Evolutionary conservation across 2,329 filamentous ascomycete species (phyloP), one percentile per base, ranked within the genome.

Genomic region (Xenosphaeropsis pyriputrescens): DNA sequence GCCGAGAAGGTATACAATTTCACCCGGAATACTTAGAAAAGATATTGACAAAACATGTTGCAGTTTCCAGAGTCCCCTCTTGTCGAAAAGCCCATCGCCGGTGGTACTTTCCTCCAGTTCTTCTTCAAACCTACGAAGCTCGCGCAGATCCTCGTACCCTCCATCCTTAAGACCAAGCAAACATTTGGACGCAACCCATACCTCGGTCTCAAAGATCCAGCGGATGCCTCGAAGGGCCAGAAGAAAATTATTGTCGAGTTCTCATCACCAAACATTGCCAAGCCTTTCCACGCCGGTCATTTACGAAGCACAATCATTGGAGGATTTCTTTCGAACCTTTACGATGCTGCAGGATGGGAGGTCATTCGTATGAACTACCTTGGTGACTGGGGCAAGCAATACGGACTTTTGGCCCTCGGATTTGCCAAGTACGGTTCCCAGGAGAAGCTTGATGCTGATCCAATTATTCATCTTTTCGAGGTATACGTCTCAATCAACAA

Each of bases 261-360:
- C 58, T 85, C 79, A 6, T 86, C 80, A 6, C 84, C 85, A 36
- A 91, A 91, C 56, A 86, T 91, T 42, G 84, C 84, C 34, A 89
- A 89, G 60, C 83, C 79, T 16, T 85, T 86, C 58, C 76, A 83
- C 51, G 78, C 77, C 16, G 77, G 76, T 5, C 80, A 88, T 60
- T 62, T 86, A 47, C 68, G 80, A 49, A 83, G 77, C 50, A 86
- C 81, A 36, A 83, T 86, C 45, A 80, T 85, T 40, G 80, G 81
- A 32, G 77, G 76, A 19, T 84, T 82, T 55, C 59, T 85, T 15
- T 64, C 75, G 16, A 84, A 84, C 49, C 54, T 85, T 2, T 81
- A 85, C 52, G 65, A 77, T 48, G 64, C 58, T 14, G 72, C 74
- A 36, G 81, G 79, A 15, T 85, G 78, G 75, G 72, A 85, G 29